Base-by-base conservation (phyloP, 2,329 filamentous ascomycete genomes). In the Dactylonectria estremocensis region DNA sequence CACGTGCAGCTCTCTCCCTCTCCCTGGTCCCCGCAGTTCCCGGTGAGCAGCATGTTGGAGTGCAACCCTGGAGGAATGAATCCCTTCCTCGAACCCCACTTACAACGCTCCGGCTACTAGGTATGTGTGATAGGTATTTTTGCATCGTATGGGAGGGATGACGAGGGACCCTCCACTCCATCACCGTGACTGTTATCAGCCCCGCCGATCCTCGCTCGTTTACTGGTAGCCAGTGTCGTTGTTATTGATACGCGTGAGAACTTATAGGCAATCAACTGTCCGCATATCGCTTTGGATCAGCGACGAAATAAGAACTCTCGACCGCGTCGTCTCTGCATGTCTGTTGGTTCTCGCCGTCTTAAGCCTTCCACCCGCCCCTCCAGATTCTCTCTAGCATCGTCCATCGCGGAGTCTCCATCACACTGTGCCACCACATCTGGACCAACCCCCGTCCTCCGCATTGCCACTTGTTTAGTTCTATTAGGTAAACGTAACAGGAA, bases 171-270 rank as follows among this genome's bases (percentile, higher is more conserved):
- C 54, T 64, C 55, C 28, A 35, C 54, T 59, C 55, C 20, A 35
- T 35, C 28, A 46, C 31, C 45, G 40, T 48, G 28, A 20, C 20
- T 52, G 60, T 68, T 71, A 71, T 71, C 69, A 66, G 64, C 64
- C 53, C 57, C 58, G 61, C 64, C 48, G 50, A 58, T 16, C 16
- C n/a, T 31, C 24, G 43, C 18, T 35, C 46, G 52, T 61, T 57
- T 49, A 62, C 56, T 64, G 53, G 56, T 14, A 14, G 55, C 22
- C 48, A 20, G 35, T 69, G 61, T 46, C 69, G 52, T 62, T 20
- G 35, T 52, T 37, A 28, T 48, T 59, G 69, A 67, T 64, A 57
- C 46, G 63, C 18, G 48, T 56, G 53, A 28, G 40, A 40, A 37
- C 24, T 28, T 5, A 22, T 16, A 31, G 24, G 22, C 45, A 43